Evolutionary conservation across 306 rosid species (phyloP), one percentile per base, ranked within the genome.

Genomic region (Potentilla sterilis): DNA sequence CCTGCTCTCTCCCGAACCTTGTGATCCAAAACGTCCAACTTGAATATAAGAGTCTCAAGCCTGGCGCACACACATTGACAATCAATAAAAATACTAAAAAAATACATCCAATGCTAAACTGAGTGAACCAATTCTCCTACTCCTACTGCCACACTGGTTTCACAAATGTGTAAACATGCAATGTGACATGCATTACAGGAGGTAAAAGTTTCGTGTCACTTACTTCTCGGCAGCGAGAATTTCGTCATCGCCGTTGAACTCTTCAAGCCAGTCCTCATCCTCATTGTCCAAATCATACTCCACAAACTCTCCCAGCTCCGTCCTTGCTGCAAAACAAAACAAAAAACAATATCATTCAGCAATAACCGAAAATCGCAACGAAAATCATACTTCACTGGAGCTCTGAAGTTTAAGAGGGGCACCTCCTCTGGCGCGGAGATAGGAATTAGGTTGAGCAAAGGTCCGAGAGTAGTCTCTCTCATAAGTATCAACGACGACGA

Each of bases 1-100:
- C 97, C 97, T 68, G 97, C 93, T 82, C 97, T 95, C 87, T 95
- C 99, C 52, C 99, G 91, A 67, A 96, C 97, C 85, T 92, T 95
- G 76, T 90, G 99, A 83, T 95, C 99, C 92, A 90, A 83, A 67
- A 92, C 96, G 87, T 95, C 99, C 89, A 95, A 81, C 93, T 92
- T 95, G 83, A 92, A 95, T 81, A 95, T 65, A 75, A 95, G 87
- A 81, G 48, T 67, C 86, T 95, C 99, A 74, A 95, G 80, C 91
- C 98, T 95, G 89, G 40, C 5, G 40, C 80, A 79, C 34, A 51
- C 46, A 69, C 64, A 76, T 37, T 35, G 42, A 74, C 59, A 51
- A 63, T 67, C 32, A 73, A 15, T 14, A 37, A 21, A 35, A 37
- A 37, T 37, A 37, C 19, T 37, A 37, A 37, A 37, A 37, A 16